Evolutionary conservation across 148 eudicot genomes (phyloP).

Genomic region (Polygonum aviculare): DNA sequence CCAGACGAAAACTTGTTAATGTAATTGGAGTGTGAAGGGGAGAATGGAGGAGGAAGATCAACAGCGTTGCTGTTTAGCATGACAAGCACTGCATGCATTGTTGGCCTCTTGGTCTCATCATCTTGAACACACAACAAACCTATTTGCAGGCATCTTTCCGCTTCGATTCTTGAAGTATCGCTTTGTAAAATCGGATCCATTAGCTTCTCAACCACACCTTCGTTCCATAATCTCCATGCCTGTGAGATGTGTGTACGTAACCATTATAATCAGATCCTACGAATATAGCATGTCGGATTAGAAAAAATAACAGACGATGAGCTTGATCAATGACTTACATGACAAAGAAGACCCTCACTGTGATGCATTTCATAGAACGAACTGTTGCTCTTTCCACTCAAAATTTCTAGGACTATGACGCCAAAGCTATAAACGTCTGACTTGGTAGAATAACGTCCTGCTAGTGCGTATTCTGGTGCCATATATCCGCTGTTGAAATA

Average conservation of each 20-base stretch:
- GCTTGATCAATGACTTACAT: background rate
- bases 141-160: background rate
- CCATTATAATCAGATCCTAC: too few species aligned
- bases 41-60: background rate
- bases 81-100: slow-evolving; percentile 3
- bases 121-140: slow-evolving; percentile 3
- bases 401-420: background rate
- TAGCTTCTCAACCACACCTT: background rate
- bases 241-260: background rate
- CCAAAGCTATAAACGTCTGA: slow-evolving; percentile 1
- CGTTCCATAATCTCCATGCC: background rate
- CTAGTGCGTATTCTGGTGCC: background rate
- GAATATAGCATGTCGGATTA: too few species aligned
- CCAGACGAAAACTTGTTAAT: background rate
- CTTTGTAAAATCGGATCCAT: background rate
- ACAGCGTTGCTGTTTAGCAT: background rate
- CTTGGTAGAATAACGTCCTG: slow-evolving; percentile 1
- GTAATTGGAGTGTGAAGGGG: background rate
- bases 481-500: background rate
- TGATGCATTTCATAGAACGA: background rate
- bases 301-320: too few species aligned
- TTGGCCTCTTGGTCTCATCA: background rate
- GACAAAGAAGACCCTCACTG: background rate
- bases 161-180: background rate
- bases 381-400: background rate